Percentiles rank a stretch among this genome's conserved stretches.
Conservation (phyloP, 257 asterid genomes). For the Solanum peruvianum region DNA sequence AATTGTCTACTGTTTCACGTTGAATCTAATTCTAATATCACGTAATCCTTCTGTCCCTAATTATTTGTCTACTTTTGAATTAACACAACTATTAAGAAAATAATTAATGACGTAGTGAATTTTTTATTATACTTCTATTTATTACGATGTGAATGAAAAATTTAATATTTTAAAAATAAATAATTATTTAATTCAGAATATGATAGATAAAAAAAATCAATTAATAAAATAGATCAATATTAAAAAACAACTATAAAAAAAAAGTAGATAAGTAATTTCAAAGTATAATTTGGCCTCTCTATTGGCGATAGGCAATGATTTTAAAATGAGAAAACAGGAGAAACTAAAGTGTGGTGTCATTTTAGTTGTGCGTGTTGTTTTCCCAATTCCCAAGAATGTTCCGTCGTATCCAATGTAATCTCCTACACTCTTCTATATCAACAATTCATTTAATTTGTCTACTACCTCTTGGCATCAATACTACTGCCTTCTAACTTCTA, state of each 20-base stretch:
- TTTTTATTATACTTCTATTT: no score
- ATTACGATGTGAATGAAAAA: no score
- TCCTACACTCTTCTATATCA: neutral
- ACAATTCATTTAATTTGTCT: neutral
- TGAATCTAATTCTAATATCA: neutral
- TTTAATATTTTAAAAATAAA: no score
- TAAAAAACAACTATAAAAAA: no score
- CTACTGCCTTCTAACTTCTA: neutral
- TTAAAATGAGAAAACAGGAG: neutral
- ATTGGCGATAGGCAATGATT: neutral
- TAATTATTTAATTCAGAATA: no score
- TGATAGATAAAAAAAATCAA: no score
- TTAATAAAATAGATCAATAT: rapidly evolving
- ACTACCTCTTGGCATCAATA: neutral
- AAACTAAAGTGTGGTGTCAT: neutral
- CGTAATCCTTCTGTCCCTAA: no score
- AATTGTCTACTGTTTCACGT: neutral
- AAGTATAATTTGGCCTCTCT: neutral
- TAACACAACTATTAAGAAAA: no score
- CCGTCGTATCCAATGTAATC: neutral
- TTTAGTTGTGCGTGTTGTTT: neutral
- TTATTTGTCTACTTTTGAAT: no score
- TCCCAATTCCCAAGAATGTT: neutral
- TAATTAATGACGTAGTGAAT: no score
- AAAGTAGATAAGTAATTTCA: no score